Conservation (phyloP, 225 moss, liverwort and hornwort genomes). For the Marchantia paleacea region DNA sequence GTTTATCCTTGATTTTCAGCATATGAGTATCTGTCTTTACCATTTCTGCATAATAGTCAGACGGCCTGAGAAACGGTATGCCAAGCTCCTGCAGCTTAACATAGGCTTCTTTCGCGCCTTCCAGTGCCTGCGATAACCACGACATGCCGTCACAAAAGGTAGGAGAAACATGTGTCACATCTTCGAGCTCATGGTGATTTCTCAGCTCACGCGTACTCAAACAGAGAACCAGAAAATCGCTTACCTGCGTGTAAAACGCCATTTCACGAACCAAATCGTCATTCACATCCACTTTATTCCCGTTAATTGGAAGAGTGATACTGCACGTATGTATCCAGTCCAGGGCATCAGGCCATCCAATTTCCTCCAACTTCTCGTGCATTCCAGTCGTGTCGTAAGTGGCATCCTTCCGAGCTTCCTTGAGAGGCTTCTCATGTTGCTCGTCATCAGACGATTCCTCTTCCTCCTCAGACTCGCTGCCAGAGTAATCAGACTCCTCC, state of each 20-base stretch:
- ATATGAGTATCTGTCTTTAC: constrained; percentile 95
- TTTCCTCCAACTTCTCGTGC: constrained; percentile 91
- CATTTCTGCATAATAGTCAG: constrained; percentile 97
- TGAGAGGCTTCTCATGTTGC: constrained; percentile 59
- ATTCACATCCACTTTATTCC: constrained; percentile 64
- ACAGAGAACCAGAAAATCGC: not conserved
- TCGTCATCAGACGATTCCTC: constrained; percentile 41
- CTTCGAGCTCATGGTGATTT: not conserved
- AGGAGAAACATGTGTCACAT: not conserved
- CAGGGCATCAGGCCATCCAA: constrained; percentile 75
- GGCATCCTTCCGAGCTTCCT: constrained; percentile 72
- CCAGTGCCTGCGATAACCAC: constrained; percentile 56
- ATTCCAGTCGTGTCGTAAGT: constrained; percentile 66
- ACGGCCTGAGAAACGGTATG: constrained; percentile 77
- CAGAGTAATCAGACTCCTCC: constrained; percentile 61
- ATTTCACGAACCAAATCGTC: constrained; percentile 92
- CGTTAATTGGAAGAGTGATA: constrained; percentile 43
- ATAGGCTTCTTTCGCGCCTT: constrained; percentile 74
- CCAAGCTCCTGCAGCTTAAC: constrained; percentile 56
- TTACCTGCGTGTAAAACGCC: constrained; percentile 82
- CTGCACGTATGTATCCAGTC: constrained; percentile 75
- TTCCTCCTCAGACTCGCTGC: constrained; percentile 42
- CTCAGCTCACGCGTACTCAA: not conserved
- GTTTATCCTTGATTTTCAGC: constrained; percentile 94
- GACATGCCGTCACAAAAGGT: not conserved